Conservation (phyloP, 768 basidiomycete species). For the Nevesoporus exiguus region DNA sequence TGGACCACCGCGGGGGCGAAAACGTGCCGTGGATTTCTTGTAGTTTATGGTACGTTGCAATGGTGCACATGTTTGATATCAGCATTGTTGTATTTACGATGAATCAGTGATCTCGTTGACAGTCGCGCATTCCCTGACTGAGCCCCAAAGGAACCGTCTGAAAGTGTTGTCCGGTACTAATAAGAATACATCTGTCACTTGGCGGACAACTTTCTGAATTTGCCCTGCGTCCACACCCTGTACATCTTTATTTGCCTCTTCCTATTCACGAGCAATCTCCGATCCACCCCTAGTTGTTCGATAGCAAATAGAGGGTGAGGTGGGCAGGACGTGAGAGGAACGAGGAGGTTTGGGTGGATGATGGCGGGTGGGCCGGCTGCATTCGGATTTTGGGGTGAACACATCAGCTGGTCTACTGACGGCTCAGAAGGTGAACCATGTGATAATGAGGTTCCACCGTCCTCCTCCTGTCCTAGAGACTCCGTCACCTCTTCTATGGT, state of each 20-base stretch:
- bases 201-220: constrained; percentile 55
- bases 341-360: constrained; percentile 39
- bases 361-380: constrained; percentile 3
- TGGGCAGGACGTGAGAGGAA: constrained; percentile 21
- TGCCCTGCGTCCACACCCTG: constrained; percentile 91
- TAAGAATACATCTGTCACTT: not conserved
- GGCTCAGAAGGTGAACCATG: not conserved
- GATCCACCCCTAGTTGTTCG: constrained; percentile 86
- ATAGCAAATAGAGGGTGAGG: constrained; percentile 68
- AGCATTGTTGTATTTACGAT: not conserved
- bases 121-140: not conserved
- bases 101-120: not conserved
- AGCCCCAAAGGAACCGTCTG: not conserved
- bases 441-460: constrained; percentile 3
- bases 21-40: constrained; percentile 75
- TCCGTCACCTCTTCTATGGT: constrained; percentile 37
- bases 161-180: not conserved
- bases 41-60: constrained; percentile 30
- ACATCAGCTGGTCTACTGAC: not conserved
- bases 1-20: constrained; percentile 44
- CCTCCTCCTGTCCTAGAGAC: constrained; percentile 18
- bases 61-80: not conserved
- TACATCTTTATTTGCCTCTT: constrained; percentile 98
- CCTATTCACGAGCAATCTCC: constrained; percentile 87
- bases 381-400: not conserved